These are phyloP conservation scores for Chrysophaeum taylorii DNA, from an alignment of 352 stramenopile species.

Conservation along the genomic window DNA sequence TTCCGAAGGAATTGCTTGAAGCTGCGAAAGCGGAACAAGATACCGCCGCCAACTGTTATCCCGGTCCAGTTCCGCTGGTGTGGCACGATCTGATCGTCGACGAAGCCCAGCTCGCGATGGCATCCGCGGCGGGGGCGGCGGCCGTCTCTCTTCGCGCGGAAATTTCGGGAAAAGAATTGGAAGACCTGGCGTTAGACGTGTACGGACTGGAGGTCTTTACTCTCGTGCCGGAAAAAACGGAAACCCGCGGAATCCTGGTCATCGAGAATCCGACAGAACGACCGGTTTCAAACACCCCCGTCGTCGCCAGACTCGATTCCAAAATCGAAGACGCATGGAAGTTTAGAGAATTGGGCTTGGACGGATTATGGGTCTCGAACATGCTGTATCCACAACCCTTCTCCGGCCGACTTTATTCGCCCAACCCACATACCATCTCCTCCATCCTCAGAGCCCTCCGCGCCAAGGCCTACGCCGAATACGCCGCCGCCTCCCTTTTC, in stretches of 20 bases:
- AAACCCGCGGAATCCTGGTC: constrained; percentile 15
- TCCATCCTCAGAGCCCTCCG: constrained; percentile 49
- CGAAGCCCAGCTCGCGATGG: constrained; percentile 48
- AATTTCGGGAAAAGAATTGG: constrained; percentile 8
- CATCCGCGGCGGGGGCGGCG: constrained; percentile 31
- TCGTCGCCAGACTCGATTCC: constrained; percentile 25
- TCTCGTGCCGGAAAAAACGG: not conserved
- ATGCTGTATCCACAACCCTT: constrained; percentile 50
- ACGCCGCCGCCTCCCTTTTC: constrained; percentile 32
- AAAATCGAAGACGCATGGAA: constrained; percentile 45
- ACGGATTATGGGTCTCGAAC: constrained; percentile 50
- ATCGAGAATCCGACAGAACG: constrained; percentile 39
- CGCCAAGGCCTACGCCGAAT: constrained; percentile 50
- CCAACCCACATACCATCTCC: not conserved
- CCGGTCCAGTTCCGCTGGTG: constrained; percentile 46
- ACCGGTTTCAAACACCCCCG: constrained; percentile 36
- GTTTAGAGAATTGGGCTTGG: constrained; percentile 49
- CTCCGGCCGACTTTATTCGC: not conserved
- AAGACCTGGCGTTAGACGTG: not conserved
- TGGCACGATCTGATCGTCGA: constrained; percentile 52
- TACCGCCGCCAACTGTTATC: constrained; percentile 39
- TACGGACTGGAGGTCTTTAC: constrained; percentile 2
- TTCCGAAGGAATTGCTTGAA: no score
- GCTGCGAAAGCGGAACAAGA: constrained; percentile 48
- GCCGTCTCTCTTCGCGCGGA: constrained; percentile 40